These are phyloP conservation scores for Xeromyces bisporus DNA, from an alignment of 495 filamentous ascomycete species.

Conservation along the genomic window DNA sequence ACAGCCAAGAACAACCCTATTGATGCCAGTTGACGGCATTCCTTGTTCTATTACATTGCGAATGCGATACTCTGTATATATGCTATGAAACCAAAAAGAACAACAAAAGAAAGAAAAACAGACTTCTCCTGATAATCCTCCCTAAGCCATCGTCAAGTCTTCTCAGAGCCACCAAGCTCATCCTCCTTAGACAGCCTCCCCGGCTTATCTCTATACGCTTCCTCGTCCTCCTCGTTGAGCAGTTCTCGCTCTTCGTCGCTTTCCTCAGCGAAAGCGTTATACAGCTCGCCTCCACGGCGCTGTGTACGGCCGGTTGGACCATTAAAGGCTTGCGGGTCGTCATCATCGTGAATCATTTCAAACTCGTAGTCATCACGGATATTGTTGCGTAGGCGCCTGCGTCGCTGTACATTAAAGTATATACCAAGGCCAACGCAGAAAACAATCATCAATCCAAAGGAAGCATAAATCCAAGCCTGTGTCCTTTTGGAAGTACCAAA, in stretches of 20 bases:
- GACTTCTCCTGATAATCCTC: no score
- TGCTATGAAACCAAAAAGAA: no score
- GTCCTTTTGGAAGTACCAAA: conserved; percentile 83
- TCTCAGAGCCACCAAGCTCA: conserved; percentile 6
- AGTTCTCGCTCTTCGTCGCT: conserved; percentile 56
- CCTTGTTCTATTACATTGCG: no score
- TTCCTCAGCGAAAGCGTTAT: conserved; percentile 81
- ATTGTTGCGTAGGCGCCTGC: conserved; percentile 57
- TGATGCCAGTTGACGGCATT: no score
- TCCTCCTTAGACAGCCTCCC: conserved; percentile 7
- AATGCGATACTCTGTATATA: no score
- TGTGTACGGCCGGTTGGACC: conserved; percentile 19
- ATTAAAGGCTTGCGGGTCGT: conserved; percentile 42
- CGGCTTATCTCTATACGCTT: conserved; percentile 21
- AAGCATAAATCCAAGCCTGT: conserved; percentile 88
- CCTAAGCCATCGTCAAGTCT: no score
- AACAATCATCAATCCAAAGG: conserved; percentile 61
- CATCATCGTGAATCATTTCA: conserved; percentile 74
- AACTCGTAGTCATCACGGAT: conserved; percentile 83
- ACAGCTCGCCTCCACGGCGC: conserved; percentile 65
- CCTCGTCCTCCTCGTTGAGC: conserved; percentile 41
- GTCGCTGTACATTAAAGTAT: conserved; percentile 64
- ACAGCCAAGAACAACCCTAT: no score
- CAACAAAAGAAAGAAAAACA: no score
- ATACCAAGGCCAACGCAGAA: conserved; percentile 68